phyloP scores from a whole-genome alignment of 805 yeast species.

The Kluyveromyces nonfermentans region DNA sequence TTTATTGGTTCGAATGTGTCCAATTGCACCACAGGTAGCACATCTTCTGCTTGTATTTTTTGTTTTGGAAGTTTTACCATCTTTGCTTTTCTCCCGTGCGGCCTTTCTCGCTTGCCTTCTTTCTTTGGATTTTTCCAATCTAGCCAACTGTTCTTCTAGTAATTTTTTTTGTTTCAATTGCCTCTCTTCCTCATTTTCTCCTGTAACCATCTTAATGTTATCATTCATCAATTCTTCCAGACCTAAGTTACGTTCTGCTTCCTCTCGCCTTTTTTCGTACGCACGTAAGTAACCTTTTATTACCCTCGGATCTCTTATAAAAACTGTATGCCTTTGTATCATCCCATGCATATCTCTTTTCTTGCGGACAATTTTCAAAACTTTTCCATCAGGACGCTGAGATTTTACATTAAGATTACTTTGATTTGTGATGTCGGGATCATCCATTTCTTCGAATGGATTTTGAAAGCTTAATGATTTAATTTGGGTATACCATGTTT shows the following conservation, averaged over 20 bases:
- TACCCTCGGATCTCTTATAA: conserved; percentile 75
- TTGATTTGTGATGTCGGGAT: conserved; percentile 31
- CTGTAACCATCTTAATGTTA: conserved; percentile 34
- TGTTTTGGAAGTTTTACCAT: conserved; percentile 16
- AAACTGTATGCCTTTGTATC: conserved; percentile 69
- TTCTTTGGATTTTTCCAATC: conserved; percentile 67
- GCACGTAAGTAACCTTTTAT: conserved; percentile 76
- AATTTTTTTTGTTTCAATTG: conserved; percentile 68
- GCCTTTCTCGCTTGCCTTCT: conserved; percentile 51
- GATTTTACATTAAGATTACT: conserved; percentile 23
- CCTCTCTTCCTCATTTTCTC: conserved; percentile 77
- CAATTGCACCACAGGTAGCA: conserved; percentile 91
- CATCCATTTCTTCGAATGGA: conserved; percentile 29
- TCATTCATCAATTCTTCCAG: conserved; percentile 33
- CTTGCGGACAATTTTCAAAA: conserved; percentile 63
- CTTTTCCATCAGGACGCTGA: conserved; percentile 30
- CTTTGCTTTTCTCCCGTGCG: conserved; percentile 32
- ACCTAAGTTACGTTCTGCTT: conserved; percentile 57
- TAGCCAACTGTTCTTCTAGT: conserved; percentile 75
- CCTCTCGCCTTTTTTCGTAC: conserved; percentile 52
- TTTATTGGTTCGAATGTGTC: conserved; percentile 84
- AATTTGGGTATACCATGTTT: conserved; percentile 85
- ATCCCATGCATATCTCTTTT: conserved; percentile 78
- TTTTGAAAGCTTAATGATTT: conserved; percentile 41
- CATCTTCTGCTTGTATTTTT: conserved; percentile 62